Conservation (phyloP, 805 yeast genomes). For the Metschnikowia matae region DNA sequence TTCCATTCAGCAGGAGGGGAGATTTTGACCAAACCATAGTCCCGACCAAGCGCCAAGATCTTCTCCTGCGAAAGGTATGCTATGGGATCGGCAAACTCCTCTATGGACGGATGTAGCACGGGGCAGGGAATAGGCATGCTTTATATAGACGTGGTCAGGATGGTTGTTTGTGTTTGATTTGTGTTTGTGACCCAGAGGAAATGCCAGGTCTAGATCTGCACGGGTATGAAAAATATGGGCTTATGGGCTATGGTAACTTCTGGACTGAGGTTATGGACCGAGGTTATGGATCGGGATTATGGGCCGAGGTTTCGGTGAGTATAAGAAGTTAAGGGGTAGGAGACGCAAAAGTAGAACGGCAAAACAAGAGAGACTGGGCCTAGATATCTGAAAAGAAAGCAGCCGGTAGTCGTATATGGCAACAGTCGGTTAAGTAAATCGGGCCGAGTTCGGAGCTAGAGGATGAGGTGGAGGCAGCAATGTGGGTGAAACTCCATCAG, state of each 20-base stretch:
- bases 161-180: no score
- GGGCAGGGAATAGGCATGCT: conserved; percentile 39
- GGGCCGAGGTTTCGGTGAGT: no score
- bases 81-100: conserved; percentile 49
- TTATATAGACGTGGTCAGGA: not conserved
- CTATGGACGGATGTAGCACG: conserved; percentile 39
- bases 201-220: no score
- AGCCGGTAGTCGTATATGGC: not conserved
- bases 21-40: conserved; percentile 50
- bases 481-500: not conserved
- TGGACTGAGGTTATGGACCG: no score
- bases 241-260: no score
- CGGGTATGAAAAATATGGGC: no score
- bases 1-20: conserved; percentile 51
- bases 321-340: no score
- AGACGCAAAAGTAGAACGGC: no score
- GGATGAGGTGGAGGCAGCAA: not conserved
- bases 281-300: no score
- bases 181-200: no score
- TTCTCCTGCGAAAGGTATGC: conserved; percentile 42
- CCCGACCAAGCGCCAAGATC: conserved; percentile 38
- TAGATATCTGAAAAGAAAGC: no score
- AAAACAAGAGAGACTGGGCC: no score
- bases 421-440: not conserved
- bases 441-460: conserved; percentile 1